Evolutionary conservation across 208 protist species (phyloP).

Genomic region (Leishmania gerbilli): DNA sequence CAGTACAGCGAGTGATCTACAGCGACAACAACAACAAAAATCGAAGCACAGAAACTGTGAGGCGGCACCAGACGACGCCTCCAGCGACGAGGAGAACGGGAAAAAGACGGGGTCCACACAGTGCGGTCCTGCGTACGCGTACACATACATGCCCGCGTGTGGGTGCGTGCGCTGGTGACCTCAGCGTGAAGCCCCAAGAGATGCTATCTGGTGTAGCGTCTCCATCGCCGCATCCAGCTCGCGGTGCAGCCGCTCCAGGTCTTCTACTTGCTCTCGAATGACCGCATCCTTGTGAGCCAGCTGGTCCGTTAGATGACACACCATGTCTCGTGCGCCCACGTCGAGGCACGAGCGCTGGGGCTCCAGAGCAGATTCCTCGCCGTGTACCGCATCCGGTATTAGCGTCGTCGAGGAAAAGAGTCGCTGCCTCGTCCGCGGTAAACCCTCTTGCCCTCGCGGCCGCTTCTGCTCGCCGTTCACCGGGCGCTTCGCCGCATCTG

Average conservation of each 20-base stretch:
- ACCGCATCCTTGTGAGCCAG: conserved; percentile 32
- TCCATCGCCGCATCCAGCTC: conserved; percentile 47
- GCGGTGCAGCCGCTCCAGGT: conserved; percentile 38
- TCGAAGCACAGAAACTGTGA: too few relatives aligned
- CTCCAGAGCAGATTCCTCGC: too few relatives aligned
- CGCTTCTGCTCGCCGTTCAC: background rate
- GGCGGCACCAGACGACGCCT: too few relatives aligned
- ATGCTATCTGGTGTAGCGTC: conserved; percentile 33
- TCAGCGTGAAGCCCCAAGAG: conserved; percentile 2
- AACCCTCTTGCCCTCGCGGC: background rate
- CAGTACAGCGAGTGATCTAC: background rate
- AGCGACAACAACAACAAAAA: too few relatives aligned
- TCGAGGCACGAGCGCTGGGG: background rate
- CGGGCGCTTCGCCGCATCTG: background rate
- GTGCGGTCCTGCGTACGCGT: background rate
- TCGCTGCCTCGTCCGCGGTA: background rate
- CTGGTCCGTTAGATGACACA: conserved; percentile 13
- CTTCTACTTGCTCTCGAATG: conserved; percentile 24
- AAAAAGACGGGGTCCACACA: too few relatives aligned
- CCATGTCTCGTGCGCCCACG: conserved; percentile 7
- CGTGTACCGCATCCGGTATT: too few relatives aligned
- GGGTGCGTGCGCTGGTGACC: background rate
- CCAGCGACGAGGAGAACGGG: too few relatives aligned
- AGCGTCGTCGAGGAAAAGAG: background rate
- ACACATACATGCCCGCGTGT: background rate